Base-by-base conservation (phyloP, 306 rosid genomes). In the Psophocarpus tetragonolobus region DNA sequence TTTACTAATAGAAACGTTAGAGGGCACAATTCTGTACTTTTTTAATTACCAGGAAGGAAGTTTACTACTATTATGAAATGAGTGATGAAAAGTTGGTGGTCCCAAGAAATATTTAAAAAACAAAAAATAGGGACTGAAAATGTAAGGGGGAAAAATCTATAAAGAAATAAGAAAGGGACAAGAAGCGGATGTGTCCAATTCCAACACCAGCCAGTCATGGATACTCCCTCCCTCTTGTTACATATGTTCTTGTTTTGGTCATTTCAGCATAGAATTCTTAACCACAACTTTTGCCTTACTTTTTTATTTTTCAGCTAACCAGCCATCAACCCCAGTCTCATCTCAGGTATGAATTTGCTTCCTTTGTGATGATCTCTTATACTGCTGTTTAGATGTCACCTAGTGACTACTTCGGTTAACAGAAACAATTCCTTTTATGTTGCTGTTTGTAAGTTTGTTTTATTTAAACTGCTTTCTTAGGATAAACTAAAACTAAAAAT, bases 141-240 rank as follows among this genome's bases (percentile, higher is more conserved):
- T 75, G 70, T 12, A 75, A 68, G 3, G 67, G 67, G 39, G 38
- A 68, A 68, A 74, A 79, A 78, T 82, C 78, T 79, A 58, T 27
- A 41, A 71, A 27, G 26, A 62, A 82, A 75, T 27, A 4, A 81
- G 66, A 72, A 76, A 39, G 39, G 1, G 82, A 84, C 83, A 60
- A 77, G 74, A 71, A 74, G 81, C 83, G 91, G 91, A 80, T 91
- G 48, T 71, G 77, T 85, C 84, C 97, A 86, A 89, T 73, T 83
- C 80, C 97, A 86, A 85, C 66, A 76, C 66, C 42, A 86, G 62
- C 87, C 88, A 82, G 72, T 78, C 92, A 78, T 86, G 29, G 81
- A 11, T 10, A 78, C 82, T 82, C 76, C 36, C 83, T 75, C 81
- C 83, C 18, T 66, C 64, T 77, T 47, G 61, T 79, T 82, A 62